Evolutionary conservation across 2,329 filamentous ascomycete species (phyloP).

Genomic region (Thermothelomyces thermophilus): DNA sequence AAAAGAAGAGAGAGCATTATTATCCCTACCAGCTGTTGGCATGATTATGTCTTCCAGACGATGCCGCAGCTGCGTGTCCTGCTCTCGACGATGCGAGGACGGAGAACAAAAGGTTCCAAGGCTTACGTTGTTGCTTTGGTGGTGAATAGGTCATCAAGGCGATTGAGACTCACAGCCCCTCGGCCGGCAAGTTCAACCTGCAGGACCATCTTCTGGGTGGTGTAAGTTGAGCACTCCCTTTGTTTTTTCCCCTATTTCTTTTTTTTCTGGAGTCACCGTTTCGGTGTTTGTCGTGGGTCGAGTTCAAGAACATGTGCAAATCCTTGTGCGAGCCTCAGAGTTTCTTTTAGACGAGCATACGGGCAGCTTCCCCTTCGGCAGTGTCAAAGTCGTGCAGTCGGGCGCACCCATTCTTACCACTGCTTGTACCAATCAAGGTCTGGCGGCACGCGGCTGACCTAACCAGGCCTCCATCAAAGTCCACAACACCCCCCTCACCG

Average conservation of each 20-base stretch:
- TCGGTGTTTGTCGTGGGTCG: too few relatives aligned
- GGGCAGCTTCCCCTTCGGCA: not conserved
- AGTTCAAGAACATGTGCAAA: too few relatives aligned
- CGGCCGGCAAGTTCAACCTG: constrained; percentile 74
- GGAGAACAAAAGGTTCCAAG: not conserved
- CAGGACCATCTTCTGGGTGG: constrained; percentile 86
- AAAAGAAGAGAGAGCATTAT: not conserved
- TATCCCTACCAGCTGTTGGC: not conserved
- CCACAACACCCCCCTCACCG: constrained; percentile 69
- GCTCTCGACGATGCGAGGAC: too few relatives aligned
- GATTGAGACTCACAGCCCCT: constrained; percentile 64
- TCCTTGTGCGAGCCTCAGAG: too few relatives aligned
- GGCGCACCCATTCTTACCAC: too few relatives aligned
- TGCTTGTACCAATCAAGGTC: not conserved
- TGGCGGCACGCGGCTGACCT: constrained; percentile 1
- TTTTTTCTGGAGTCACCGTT: not conserved
- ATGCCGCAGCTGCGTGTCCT: not conserved
- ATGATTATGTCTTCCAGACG: not conserved
- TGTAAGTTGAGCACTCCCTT: constrained; percentile 54
- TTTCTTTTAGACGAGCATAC: too few relatives aligned
- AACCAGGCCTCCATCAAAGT: constrained; percentile 79
- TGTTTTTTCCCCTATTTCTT: constrained; percentile 13
- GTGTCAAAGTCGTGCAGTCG: too few relatives aligned
- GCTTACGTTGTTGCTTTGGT: not conserved
- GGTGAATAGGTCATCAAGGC: constrained; percentile 64